A percentile compares a stretch with the other conserved stretches of the same genome.
These are phyloP conservation scores for Sporothrix mexicana DNA, from an alignment of 2,329 filamentous ascomycete species.

Conservation along the genomic window DNA sequence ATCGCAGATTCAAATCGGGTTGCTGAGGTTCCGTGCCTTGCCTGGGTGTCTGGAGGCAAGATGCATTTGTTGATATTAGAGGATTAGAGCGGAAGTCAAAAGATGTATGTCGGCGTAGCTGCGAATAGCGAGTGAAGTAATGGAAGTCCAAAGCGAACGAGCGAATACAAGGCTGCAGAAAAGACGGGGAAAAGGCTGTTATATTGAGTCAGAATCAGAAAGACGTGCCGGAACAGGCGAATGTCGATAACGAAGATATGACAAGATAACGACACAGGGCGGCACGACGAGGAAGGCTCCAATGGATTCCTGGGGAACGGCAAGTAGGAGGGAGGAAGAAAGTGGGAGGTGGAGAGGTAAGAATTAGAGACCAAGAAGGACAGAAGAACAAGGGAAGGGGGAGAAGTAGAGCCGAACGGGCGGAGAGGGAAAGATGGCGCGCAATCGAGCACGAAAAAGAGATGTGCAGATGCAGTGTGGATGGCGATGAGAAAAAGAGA, in stretches of 20 bases:
- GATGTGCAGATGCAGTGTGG: slow-evolving; percentile 15
- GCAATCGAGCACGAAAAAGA: slow-evolving; percentile 16
- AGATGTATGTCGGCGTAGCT: background rate
- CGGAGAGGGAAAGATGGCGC: background rate
- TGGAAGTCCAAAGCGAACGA: background rate
- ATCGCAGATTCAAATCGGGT: background rate
- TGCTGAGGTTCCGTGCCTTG: slow-evolving; percentile 15
- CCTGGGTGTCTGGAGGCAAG: background rate
- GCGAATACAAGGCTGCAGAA: slow-evolving; percentile 29
- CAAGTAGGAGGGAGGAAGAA: background rate
- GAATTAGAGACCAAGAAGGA: background rate
- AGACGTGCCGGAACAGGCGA: slow-evolving; percentile 3
- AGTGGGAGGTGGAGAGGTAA: background rate
- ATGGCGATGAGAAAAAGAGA: slow-evolving; percentile 9
- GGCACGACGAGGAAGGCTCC: slow-evolving; percentile 8
- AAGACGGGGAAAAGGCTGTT: slow-evolving; percentile 21
- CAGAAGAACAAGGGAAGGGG: background rate
- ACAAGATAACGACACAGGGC: slow-evolving; percentile 20
- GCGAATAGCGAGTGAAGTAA: slow-evolving; percentile 12
- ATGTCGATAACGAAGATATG: slow-evolving; percentile 12
- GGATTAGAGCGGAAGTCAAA: slow-evolving; percentile 7
- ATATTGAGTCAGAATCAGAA: slow-evolving; percentile 19
- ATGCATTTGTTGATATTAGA: slow-evolving; percentile 1
- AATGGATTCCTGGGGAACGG: background rate
- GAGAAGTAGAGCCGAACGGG: background rate